Conservation (phyloP, 805 yeast species). For the Pichia sporocuriosa region DNA sequence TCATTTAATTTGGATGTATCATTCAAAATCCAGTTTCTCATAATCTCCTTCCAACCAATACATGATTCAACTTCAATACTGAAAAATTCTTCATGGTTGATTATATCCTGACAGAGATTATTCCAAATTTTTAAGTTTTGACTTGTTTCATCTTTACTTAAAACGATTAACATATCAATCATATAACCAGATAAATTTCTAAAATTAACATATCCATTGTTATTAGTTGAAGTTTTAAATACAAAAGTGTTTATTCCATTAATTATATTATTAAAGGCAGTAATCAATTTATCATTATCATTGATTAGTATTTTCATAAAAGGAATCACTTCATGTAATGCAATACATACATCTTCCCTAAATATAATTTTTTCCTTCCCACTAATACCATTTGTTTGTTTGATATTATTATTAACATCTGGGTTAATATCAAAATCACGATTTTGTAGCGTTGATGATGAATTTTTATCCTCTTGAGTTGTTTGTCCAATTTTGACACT, state of each 20-base stretch:
- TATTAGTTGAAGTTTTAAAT: slow-evolving; percentile 37
- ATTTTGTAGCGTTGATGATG: slow-evolving; percentile 3
- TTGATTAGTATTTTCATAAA: slow-evolving; percentile 33
- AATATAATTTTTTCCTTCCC: slow-evolving; percentile 18
- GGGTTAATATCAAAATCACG: not conserved
- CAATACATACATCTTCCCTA: slow-evolving; percentile 39
- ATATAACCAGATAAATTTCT: slow-evolving; percentile 31
- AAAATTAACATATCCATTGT: slow-evolving; percentile 26
- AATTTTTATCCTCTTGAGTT: too few species aligned
- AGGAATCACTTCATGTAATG: slow-evolving; percentile 36
- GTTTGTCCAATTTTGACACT: slow-evolving; percentile 21
- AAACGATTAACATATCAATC: slow-evolving; percentile 36
- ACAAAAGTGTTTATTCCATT: slow-evolving; percentile 48
- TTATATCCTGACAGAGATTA: slow-evolving; percentile 51
- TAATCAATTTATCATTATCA: slow-evolving; percentile 56
- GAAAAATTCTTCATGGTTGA: slow-evolving; percentile 58
- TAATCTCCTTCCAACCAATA: slow-evolving; percentile 47
- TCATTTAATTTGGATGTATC: slow-evolving; percentile 60
- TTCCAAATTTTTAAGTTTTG: slow-evolving; percentile 55
- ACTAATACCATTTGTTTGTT: not conserved
- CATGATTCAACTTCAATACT: slow-evolving; percentile 22
- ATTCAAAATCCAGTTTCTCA: slow-evolving; percentile 55
- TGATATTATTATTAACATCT: not conserved
- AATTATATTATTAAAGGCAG: slow-evolving; percentile 45
- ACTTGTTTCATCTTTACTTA: slow-evolving; percentile 30